Base-by-base conservation (phyloP, 768 basidiomycete genomes). In the Trametes coccinea region DNA sequence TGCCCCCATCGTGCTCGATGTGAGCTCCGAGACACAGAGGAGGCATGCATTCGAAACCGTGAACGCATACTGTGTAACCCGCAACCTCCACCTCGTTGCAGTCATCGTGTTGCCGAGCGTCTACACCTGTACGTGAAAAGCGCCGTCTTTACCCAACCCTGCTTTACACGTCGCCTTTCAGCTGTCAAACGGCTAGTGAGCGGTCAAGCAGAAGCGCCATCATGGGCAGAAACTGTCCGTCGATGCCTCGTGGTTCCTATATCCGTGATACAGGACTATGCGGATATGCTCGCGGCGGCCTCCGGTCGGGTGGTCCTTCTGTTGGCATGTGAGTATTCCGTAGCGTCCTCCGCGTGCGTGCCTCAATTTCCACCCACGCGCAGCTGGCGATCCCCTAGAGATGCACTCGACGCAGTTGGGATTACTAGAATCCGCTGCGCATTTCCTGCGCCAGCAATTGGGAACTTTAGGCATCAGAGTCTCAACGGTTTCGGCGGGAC, bases 291-390 rank as follows among this genome's bases (percentile, higher is more conserved):
- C 49, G 47, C 60, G 40, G 61, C 69, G 45, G 67, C 72, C 29
- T 64, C 72, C n/a, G 74, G 73, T 30, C 64, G 74, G 46, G 66
- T 75, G 3, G 66, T 75, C 40, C 53, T 75, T 31, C 49, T 73
- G 43, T 60, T 70, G n/a, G 59, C 58, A 41, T 69, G 69, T 61
- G 30, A 58, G 67, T 31, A 41, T 60, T 66, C 22, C 17, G 59
- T 49, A 16, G 13, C 53, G 17, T 48, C 54, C 56, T 4, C 48
- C 22, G 49, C 48, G 53, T 37, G 48, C 62, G 53, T 49, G 48
- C 27, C 62, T 50, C 54, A 57, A 52, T 45, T 53, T 40, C 43
- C 47, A 49, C 52, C 22, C 47, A 45, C 52, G 40, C 48, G 30
- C 61, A 66, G 61, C 61, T 56, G 61, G 47, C 31, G 50, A 59